Evolutionary conservation across 1,284 basidiomycete genomes (phyloP), one percentile per base, ranked within the genome.

Genomic region (Athelia sp.): DNA sequence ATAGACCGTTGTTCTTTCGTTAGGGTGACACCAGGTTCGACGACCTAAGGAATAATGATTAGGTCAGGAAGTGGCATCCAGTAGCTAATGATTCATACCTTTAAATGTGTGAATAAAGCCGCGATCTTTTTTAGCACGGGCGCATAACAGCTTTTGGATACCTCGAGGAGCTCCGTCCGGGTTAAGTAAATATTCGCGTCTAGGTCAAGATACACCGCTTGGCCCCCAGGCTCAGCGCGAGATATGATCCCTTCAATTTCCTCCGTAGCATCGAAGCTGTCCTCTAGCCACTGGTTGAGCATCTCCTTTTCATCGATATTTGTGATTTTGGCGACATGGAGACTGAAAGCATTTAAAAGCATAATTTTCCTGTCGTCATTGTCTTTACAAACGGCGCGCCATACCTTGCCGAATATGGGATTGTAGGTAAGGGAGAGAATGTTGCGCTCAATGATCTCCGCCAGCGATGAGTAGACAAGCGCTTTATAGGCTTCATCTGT

Each of bases 311-410:
- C 36, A 18, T 42, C 48, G 17, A 42, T 18, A 32, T 57, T 54
- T 15, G 46, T 44, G 23, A 61, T 46, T 38, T 54, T 55, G 2
- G 59, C 54, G 15, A 61, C 57, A 3, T 46, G 35, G 1, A 48
- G 45, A 48, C 59, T 60, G 46, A 62, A 62, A n/a, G 54, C 50
- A 32, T 57, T 46, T 17, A 57, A 49, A 10, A 62, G 54, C n/a
- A 48, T 38, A 14, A 43, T 46, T 45, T 59, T 54, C 10, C 51
- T 42, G n/a, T 48, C 40, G 36, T 44, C 35, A n/a, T 52, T 45
- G 31, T 58, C 54, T 47, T 54, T 57, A 53, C 59, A 62, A n/a
- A 62, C 61, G 10, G 61, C 59, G 23, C 61, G 58, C 61, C 61
- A 62, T 10, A 62, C 58, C 48, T 58, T 56, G 14, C 61, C 61